Evolutionary conservation across 208 protist species (phyloP).

Genomic region (Leishmania lainsoni): DNA sequence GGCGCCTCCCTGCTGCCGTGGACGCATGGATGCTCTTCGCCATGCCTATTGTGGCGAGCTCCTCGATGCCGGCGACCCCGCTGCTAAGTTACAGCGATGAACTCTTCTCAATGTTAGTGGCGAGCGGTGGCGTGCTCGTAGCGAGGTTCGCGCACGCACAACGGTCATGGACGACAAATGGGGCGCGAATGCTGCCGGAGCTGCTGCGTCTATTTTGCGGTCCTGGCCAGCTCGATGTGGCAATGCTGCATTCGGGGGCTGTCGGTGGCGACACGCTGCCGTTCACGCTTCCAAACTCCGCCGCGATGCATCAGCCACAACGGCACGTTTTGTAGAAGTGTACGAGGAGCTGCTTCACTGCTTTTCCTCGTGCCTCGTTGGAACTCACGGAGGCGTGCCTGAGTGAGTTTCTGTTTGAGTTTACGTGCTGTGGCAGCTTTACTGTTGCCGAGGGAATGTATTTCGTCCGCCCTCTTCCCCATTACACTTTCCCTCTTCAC

Average conservation of each 20-base stretch:
- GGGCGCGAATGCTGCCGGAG: constrained; percentile 14
- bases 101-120: constrained; percentile 12
- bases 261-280: neutral
- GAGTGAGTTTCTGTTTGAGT: neutral
- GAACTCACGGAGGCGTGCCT: neutral
- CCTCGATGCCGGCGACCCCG: neutral
- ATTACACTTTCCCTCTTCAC: neutral
- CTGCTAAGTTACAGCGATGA: neutral
- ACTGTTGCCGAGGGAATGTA: neutral
- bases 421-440: neutral
- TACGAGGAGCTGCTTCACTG: constrained; percentile 11
- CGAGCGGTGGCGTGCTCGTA: constrained; percentile 23
- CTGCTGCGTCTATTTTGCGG: constrained; percentile 23
- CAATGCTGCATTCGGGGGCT: neutral
- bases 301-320: neutral
- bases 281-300: neutral
- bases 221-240: constrained; percentile 2
- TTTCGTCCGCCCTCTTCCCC: neutral
- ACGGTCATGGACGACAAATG: constrained; percentile 6
- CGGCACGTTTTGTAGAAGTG: neutral
- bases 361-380: constrained; percentile 2
- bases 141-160: constrained; percentile 19
- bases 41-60: neutral
- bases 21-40: constrained; percentile 32
- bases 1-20: constrained; percentile 26